Evolutionary conservation across 2,329 filamentous ascomycete species (phyloP).

Genomic region (Tolypocladium ophioglossoides): DNA sequence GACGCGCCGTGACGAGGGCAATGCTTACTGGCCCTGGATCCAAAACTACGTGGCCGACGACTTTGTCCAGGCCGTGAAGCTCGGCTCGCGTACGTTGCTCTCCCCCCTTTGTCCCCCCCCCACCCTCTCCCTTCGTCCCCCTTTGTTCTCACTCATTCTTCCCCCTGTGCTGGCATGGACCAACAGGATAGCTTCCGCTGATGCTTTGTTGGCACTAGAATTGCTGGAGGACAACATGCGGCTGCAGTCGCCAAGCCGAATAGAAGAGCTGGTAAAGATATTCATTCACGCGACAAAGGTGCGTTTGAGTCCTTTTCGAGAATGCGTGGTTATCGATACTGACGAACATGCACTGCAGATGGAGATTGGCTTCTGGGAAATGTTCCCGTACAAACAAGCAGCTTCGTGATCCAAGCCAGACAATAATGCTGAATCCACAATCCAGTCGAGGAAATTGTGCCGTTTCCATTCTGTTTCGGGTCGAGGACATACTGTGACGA

Average conservation of each 20-base stretch:
- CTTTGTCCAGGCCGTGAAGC: conserved; percentile 60
- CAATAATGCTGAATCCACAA: background rate
- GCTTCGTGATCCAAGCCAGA: background rate
- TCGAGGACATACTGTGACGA: background rate
- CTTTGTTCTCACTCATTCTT: background rate
- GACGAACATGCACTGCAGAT: conserved; percentile 22
- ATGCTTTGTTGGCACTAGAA: conserved; percentile 28
- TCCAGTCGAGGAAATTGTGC: background rate
- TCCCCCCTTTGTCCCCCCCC: background rate
- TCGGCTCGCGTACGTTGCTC: conserved; percentile 52
- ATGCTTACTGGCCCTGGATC: conserved; percentile 84
- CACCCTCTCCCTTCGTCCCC: too few species aligned
- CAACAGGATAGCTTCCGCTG: background rate
- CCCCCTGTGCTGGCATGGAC: background rate
- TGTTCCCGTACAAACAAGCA: conserved; percentile 28
- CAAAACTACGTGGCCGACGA: conserved; percentile 77
- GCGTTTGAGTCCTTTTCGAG: conserved; percentile 13
- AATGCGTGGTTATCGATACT: background rate
- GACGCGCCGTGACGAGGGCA: conserved; percentile 48
- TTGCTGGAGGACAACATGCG: conserved; percentile 66
- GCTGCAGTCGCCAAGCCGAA: conserved; percentile 60
- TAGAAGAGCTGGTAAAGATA: conserved; percentile 75
- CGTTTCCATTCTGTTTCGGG: background rate
- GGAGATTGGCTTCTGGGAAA: conserved; percentile 46
- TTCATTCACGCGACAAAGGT: conserved; percentile 84